Evolutionary conservation across 2,329 filamentous ascomycete genomes (phyloP).

Genomic region (Cercospora zeae-maydis): DNA sequence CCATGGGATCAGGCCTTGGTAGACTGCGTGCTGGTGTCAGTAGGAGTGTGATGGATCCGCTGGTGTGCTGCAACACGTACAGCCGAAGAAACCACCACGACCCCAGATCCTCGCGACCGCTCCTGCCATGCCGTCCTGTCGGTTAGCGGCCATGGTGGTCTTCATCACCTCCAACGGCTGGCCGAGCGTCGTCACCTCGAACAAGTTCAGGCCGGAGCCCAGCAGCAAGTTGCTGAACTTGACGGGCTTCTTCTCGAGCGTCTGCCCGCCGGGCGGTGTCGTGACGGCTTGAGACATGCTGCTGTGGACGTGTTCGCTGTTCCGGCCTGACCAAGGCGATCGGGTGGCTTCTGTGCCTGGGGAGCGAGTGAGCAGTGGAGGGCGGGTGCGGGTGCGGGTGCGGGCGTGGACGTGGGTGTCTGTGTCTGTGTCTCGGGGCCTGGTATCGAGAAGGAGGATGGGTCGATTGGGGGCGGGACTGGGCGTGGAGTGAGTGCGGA

Average conservation of each 20-base stretch:
- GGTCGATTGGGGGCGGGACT: background rate
- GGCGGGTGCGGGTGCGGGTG: slow-evolving; percentile 20
- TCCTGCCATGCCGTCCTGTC: slow-evolving; percentile 76
- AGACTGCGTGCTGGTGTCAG: slow-evolving; percentile 59
- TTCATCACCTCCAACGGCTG: slow-evolving; percentile 96
- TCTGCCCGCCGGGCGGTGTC: slow-evolving; percentile 36
- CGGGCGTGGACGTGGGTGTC: background rate
- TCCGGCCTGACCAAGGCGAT: slow-evolving; percentile 92
- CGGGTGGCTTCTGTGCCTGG: slow-evolving; percentile 76
- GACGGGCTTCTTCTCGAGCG: slow-evolving; percentile 96
- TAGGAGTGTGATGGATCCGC: background rate
- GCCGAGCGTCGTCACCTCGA: slow-evolving; percentile 73
- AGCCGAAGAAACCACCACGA: slow-evolving; percentile 89
- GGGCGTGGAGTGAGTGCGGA: background rate
- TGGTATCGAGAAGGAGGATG: background rate
- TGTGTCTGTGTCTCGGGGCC: background rate
- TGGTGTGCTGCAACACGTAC: slow-evolving; percentile 56
- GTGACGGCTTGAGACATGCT: slow-evolving; percentile 38
- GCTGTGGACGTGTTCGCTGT: slow-evolving; percentile 44
- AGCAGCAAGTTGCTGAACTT: slow-evolving; percentile 99
- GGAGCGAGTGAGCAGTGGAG: slow-evolving; percentile 16
- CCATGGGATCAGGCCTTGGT: slow-evolving; percentile 99
- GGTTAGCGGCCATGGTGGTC: slow-evolving; percentile 99
- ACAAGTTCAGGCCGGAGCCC: slow-evolving; percentile 90
- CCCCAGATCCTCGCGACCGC: slow-evolving; percentile 86